Base-by-base conservation (phyloP, 2,329 filamentous ascomycete species). In the Alternaria triticimaculans region DNA sequence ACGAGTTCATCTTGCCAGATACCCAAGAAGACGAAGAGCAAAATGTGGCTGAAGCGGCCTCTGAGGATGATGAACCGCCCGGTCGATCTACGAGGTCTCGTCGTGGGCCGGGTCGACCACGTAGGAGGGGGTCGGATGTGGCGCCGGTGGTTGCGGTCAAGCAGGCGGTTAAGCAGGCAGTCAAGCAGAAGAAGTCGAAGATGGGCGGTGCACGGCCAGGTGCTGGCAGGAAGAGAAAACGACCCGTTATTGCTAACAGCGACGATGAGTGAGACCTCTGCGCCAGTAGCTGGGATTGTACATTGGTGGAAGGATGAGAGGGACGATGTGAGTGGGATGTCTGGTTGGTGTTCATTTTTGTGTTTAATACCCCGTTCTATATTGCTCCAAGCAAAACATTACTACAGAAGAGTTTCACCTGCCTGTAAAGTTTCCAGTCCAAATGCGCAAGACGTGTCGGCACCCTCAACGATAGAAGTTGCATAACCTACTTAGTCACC, bases 211-310 rank as follows among this genome's bases (percentile, higher is more conserved):
- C 21, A n/a, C 65, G 55, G 25, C 51, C 49, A 4, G 59, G 48
- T 55, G 64, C 54, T 28, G 57, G 58, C 7, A 66, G 53, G 20
- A 69, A 68, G 58, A 65, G 68, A 45, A 71, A 71, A 28, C 55
- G 68, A 58, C 59, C 61, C 20, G 11, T 68, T 7, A 25, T 67
- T 25, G 25, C 43, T 63, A 64, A 58, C 28, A 67, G 66, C 51
- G 66, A 71, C 48, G 66, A 67, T 8, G 64, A 66, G 51, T 66
- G 37, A 66, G 21, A 44, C 9, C 18, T 44, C 55, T 54, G 20
- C n/a, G 30, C 26, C 4, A n/a, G 37, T 46, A 9, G 20, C 1
- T 9, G 11, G 9, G 20, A 20, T n/a, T 2, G 15, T 4, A 41
- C 28, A 14, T 15, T 11, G 9, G 14, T 53, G 3, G 8, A 25